These are phyloP conservation scores for Fagopyrum homotropicum DNA, from an alignment of 148 eudicot genomes.

Conservation along the genomic window DNA sequence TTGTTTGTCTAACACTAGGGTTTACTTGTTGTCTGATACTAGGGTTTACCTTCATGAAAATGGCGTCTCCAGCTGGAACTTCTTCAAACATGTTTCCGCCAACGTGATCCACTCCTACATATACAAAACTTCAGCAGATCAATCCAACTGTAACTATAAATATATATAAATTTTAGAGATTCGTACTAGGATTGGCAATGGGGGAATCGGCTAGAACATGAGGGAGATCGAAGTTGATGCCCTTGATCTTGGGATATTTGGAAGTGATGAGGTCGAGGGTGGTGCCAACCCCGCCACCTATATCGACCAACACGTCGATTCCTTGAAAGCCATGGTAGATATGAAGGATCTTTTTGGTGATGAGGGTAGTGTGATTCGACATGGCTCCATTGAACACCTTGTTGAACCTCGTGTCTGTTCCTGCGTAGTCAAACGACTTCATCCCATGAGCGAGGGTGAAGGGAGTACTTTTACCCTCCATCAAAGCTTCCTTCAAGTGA, in stretches of 20 bases:
- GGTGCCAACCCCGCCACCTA: constrained; percentile 22
- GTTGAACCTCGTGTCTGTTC: constrained; percentile 6
- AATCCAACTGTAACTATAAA: no score
- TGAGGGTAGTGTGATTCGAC: constrained; percentile 10
- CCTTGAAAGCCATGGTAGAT: constrained; percentile 18
- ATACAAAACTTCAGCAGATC: no score
- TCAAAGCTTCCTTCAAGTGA: constrained; percentile 18
- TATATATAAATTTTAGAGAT: no score
- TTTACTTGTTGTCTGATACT: no score
- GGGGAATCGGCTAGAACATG: constrained; percentile 16
- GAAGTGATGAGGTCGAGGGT: constrained; percentile 16
- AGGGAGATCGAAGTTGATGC: constrained; percentile 6
- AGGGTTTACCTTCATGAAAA: no score
- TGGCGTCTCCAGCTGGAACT: no score
- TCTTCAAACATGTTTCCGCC: no score
- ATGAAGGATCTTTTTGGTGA: constrained; percentile 14
- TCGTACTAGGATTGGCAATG: no score
- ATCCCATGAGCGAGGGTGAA: constrained; percentile 16
- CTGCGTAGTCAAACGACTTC: constrained; percentile 11
- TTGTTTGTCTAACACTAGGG: no score
- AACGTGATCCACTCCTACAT: no score
- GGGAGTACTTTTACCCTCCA: constrained; percentile 17
- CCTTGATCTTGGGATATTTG: constrained; percentile 20
- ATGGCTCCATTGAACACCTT: constrained; percentile 19
- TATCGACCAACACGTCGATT: constrained; percentile 23